A percentile compares a stretch with the other conserved stretches of the same genome.
Evolutionary conservation across 257 asterid species (phyloP).

Genomic region (Plantago major): DNA sequence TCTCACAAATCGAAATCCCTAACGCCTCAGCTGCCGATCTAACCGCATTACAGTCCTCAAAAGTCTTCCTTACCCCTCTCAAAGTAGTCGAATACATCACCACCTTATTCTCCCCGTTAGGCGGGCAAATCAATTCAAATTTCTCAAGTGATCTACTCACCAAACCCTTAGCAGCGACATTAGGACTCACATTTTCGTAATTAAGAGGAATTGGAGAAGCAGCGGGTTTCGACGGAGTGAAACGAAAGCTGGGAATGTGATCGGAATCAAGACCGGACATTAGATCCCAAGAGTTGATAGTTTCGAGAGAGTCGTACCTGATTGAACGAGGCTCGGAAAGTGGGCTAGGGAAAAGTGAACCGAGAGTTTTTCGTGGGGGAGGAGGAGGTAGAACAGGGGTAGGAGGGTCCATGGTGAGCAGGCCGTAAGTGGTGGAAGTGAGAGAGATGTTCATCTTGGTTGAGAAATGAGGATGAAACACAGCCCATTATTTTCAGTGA

Average conservation of each 20-base stretch:
- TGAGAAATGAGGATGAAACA: conserved; percentile 75
- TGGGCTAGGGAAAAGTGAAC: conserved; percentile 54
- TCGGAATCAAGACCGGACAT: conserved; percentile 79
- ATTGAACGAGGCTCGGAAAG: conserved; percentile 47
- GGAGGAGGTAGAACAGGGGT: conserved; percentile 41
- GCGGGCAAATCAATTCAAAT: conserved; percentile 58
- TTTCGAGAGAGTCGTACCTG: conserved; percentile 33
- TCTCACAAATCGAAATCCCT: conserved; percentile 55
- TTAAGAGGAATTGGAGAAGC: neutral
- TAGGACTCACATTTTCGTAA: conserved; percentile 32
- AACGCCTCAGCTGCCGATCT: conserved; percentile 57
- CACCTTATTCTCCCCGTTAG: conserved; percentile 64
- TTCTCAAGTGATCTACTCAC: conserved; percentile 25
- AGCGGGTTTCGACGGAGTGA: conserved; percentile 25
- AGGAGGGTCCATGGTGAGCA: conserved; percentile 54
- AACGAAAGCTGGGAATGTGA: conserved; percentile 46
- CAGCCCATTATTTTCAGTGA: conserved; percentile 54
- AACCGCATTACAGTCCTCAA: conserved; percentile 77
- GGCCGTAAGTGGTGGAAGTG: conserved; percentile 92
- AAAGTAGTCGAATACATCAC: conserved; percentile 78
- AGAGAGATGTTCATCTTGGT: conserved; percentile 75
- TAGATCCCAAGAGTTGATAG: conserved; percentile 88
- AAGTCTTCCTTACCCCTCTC: conserved; percentile 84
- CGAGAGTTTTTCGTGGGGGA: conserved; percentile 61
- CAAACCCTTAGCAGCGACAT: conserved; percentile 8